phyloP scores from a whole-genome alignment of 2,329 filamentous ascomycete species.

The Fusarium haematococcum region DNA sequence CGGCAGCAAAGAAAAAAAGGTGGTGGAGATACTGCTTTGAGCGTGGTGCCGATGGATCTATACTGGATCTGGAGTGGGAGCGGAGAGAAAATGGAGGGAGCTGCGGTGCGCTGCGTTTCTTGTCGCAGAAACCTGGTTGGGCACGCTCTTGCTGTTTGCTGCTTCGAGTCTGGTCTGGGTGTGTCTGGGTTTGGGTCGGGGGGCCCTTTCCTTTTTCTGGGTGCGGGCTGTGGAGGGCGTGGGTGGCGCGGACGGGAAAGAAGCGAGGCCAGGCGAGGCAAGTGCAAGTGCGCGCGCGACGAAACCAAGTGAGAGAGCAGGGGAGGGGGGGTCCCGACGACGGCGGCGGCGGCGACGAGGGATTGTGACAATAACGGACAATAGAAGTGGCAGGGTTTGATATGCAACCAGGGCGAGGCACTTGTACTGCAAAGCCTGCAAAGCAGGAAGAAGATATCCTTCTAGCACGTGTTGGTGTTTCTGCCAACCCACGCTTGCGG shows the following conservation, averaged over 20 bases:
- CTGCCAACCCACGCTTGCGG: constrained; percentile 24
- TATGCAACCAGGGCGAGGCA: constrained; percentile 36
- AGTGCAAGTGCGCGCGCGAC: constrained; percentile 34
- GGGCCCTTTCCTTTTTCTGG: constrained; percentile 41
- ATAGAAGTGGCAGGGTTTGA: constrained; percentile 20
- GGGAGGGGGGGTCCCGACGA: background rate
- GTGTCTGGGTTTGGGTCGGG: constrained; percentile 40
- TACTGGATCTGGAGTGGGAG: constrained; percentile 73
- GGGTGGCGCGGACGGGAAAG: constrained; percentile 51
- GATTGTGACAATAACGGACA: constrained; percentile 12
- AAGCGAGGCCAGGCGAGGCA: constrained; percentile 54
- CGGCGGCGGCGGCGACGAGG: background rate
- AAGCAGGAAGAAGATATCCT: constrained; percentile 26
- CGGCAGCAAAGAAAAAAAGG: constrained; percentile 61
- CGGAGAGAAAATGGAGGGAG: constrained; percentile 56
- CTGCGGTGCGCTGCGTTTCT: constrained; percentile 58
- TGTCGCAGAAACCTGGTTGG: constrained; percentile 69
- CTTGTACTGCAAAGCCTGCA: constrained; percentile 7
- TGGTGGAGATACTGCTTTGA: constrained; percentile 74
- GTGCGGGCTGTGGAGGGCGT: constrained; percentile 42
- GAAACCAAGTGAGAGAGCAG: constrained; percentile 29
- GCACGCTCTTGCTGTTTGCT: constrained; percentile 50
- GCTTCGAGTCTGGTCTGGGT: constrained; percentile 53
- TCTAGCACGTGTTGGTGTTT: constrained; percentile 29
- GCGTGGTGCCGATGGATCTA: constrained; percentile 74